Conservation (phyloP, 73 alveolate genomes). For the Tetrahymena thermophila region DNA sequence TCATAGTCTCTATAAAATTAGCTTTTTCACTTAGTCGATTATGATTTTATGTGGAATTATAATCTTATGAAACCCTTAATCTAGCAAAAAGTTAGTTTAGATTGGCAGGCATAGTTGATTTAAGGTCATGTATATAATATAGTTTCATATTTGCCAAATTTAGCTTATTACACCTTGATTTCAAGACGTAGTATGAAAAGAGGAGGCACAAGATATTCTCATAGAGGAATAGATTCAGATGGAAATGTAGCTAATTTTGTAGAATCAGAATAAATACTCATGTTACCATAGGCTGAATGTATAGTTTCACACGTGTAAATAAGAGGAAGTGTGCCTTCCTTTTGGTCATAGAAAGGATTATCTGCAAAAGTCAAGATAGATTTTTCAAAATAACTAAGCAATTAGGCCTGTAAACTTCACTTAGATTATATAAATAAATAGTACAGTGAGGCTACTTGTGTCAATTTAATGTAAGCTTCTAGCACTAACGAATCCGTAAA, state of each 20-base stretch:
- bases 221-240: constrained; percentile 86
- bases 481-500: constrained; percentile 52
- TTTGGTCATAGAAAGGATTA: constrained; percentile 88
- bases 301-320: constrained; percentile 69
- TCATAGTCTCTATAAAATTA: neutral
- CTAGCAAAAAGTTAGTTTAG: constrained; percentile 57
- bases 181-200: constrained; percentile 85
- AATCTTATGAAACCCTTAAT: constrained; percentile 60
- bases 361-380: constrained; percentile 69
- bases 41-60: constrained; percentile 79
- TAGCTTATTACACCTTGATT: constrained; percentile 65
- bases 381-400: constrained; percentile 50
- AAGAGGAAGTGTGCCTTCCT: constrained; percentile 93
- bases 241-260: constrained; percentile 93
- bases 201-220: constrained; percentile 88
- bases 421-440: constrained; percentile 48
- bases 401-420: constrained; percentile 61
- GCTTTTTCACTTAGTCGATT: constrained; percentile 2
- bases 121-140: constrained; percentile 79
- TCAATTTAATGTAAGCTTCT: constrained; percentile 86
- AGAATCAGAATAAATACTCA: constrained; percentile 88
- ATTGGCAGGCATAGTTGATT: constrained; percentile 75
- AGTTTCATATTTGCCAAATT: constrained; percentile 48
- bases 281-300: constrained; percentile 48
- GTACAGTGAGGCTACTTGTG: constrained; percentile 69